These are phyloP conservation scores for Orbilia oligospora DNA, from an alignment of 2,329 filamentous ascomycete species.

Conservation along the genomic window DNA sequence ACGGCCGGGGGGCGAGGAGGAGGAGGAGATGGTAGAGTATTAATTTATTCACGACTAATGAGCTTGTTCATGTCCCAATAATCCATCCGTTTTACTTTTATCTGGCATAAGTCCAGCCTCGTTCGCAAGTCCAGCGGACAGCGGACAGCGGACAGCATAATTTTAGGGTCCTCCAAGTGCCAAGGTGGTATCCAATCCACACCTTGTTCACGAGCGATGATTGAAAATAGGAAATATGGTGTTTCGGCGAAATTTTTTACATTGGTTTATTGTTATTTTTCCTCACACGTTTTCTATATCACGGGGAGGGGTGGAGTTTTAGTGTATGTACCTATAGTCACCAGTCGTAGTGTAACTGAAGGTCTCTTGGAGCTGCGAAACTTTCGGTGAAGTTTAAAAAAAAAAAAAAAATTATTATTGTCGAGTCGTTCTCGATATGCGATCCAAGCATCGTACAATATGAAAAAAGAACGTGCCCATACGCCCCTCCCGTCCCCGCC, in stretches of 20 bases:
- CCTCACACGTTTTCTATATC: background rate
- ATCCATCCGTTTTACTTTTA: background rate
- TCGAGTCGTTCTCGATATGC: too few species aligned
- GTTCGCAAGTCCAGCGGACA: background rate
- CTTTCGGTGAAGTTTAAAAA: background rate
- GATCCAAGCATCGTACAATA: too few species aligned
- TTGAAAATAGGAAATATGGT: conserved; percentile 18
- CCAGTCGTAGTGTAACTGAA: background rate
- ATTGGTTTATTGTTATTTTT: background rate
- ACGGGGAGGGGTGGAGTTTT: background rate
- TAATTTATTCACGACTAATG: conserved; percentile 32
- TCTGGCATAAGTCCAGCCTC: background rate
- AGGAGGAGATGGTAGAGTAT: conserved; percentile 61
- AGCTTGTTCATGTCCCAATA: background rate
- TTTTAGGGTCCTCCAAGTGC: background rate
- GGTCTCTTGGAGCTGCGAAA: background rate
- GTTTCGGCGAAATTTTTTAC: conserved; percentile 3
- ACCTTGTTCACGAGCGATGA: background rate
- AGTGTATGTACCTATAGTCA: conserved; percentile 21
- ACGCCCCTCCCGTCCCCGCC: too few species aligned
- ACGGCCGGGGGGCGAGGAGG: conserved; percentile 50
- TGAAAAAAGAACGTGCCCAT: too few species aligned
- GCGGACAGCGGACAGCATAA: background rate
- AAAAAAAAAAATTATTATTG: too few species aligned
- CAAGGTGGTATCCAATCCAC: background rate